Conservation (phyloP, 1,284 basidiomycete species). For the Ganoderma boninense region DNA sequence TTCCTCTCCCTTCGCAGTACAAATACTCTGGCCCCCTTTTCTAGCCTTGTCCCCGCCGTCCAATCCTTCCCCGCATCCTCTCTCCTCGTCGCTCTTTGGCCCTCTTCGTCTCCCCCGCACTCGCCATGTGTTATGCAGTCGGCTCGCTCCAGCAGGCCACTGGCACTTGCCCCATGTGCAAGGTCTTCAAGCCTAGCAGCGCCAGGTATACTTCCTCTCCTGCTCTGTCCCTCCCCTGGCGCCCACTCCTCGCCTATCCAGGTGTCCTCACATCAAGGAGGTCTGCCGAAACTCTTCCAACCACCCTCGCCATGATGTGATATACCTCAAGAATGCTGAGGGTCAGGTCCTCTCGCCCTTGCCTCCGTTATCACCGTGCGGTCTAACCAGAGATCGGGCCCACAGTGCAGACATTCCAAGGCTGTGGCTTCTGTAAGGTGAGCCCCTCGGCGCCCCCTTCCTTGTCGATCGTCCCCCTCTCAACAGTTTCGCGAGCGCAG, state of each 20-base stretch:
- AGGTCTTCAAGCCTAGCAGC: conserved; percentile 70
- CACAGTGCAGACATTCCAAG: conserved; percentile 80
- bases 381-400: conserved; percentile 31
- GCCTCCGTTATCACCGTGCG: conserved; percentile 30
- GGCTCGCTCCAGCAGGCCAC: conserved; percentile 73
- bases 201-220: conserved; percentile 52
- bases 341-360: conserved; percentile 52
- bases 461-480: conserved; percentile 40
- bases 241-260: conserved; percentile 42
- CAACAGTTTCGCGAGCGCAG: conserved; percentile 47
- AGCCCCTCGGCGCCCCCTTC: conserved; percentile 23
- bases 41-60: conserved; percentile 39
- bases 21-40: conserved; percentile 55
- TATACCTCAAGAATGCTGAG: conserved; percentile 84
- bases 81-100: conserved; percentile 30
- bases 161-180: conserved; percentile 82
- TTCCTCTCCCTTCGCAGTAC: conserved; percentile 52
- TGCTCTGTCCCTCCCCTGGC: conserved; percentile 25
- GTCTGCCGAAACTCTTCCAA: conserved; percentile 74
- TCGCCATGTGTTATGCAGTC: conserved; percentile 74
- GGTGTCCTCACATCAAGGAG: conserved; percentile 78
- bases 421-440: conserved; percentile 88
- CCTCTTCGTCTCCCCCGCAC: conserved; percentile 33
- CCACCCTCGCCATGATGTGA: conserved; percentile 79
- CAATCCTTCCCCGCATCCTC: conserved; percentile 41